These are phyloP conservation scores for Tricholoma sp. DNA, from an alignment of 768 basidiomycete genomes.

Conservation along the genomic window DNA sequence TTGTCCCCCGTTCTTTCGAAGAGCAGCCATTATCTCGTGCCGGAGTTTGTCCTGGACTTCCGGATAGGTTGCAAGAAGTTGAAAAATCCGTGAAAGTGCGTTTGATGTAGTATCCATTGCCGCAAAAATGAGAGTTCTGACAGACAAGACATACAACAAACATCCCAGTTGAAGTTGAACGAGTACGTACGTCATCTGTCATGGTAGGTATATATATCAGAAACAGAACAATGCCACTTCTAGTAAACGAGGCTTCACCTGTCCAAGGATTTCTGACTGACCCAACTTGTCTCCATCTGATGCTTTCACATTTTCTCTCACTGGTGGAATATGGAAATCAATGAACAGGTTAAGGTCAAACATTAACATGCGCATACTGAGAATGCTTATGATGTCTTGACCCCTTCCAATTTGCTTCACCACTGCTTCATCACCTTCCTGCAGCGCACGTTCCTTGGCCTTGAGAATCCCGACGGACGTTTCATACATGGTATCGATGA, in stretches of 20 bases:
- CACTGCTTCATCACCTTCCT: conserved; percentile 21
- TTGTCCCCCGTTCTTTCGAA: conserved; percentile 8
- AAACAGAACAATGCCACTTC: no score
- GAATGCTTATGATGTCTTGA: conserved; percentile 26
- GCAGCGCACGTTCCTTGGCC: conserved; percentile 28
- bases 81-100: conserved; percentile 31
- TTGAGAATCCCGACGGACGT: conserved; percentile 28
- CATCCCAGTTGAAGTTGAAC: no score
- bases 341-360: neutral
- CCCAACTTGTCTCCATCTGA: no score
- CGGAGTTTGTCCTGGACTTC: conserved; percentile 31
- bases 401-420: conserved; percentile 24
- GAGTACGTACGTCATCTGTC: no score
- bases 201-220: no score
- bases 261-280: no score
- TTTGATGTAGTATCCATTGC: conserved; percentile 34
- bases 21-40: conserved; percentile 25
- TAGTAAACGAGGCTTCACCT: no score
- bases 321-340: no score
- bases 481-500: conserved; percentile 29
- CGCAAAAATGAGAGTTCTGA: conserved; percentile 27
- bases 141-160: no score
- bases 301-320: no score
- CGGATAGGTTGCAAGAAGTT: conserved; percentile 23
- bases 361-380: conserved; percentile 7